Evolutionary conservation across 2,329 filamentous ascomycete species (phyloP).

Genomic region (Ophiostoma australiae): DNA sequence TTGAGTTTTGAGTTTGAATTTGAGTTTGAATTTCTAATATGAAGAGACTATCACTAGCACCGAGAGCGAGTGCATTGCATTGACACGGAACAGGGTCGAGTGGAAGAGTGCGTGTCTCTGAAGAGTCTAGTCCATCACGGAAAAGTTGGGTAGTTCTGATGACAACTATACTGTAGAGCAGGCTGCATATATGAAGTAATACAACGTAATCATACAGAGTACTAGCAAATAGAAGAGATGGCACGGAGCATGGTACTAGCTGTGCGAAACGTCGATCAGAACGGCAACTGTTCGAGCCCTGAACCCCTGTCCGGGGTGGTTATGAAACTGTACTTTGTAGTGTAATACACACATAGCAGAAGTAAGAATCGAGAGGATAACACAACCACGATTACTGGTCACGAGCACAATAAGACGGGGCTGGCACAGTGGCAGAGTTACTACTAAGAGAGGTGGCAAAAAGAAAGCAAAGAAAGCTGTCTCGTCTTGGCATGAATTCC

Average conservation of each 20-base stretch:
- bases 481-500: neutral
- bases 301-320: constrained; percentile 13
- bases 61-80: neutral
- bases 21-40: too few species aligned
- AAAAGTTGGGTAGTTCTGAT: neutral
- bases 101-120: too few species aligned
- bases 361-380: neutral
- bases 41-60: neutral
- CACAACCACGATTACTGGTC: neutral
- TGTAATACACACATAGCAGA: neutral
- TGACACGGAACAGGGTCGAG: neutral
- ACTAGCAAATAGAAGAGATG: neutral
- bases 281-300: constrained; percentile 23
- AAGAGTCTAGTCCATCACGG: neutral
- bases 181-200: too few species aligned
- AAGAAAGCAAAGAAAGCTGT: neutral
- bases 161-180: neutral
- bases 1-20: too few species aligned
- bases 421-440: too few species aligned
- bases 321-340: neutral
- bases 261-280: constrained; percentile 29
- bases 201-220: neutral
- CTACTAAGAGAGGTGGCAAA: neutral
- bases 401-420: neutral
- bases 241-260: neutral